These are phyloP conservation scores for Pulveroboletus sp. DNA, from an alignment of 768 basidiomycete species.

Conservation along the genomic window DNA sequence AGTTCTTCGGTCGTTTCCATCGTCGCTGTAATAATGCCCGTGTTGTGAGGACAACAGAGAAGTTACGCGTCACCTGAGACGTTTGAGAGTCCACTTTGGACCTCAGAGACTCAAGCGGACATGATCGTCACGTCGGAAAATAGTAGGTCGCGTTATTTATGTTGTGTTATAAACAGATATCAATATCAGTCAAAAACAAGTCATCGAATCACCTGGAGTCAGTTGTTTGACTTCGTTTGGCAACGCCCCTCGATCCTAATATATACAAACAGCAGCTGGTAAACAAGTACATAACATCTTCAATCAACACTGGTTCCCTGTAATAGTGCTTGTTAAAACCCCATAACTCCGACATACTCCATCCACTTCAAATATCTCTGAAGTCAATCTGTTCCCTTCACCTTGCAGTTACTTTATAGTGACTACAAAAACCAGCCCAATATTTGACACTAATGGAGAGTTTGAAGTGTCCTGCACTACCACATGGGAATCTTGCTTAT, in stretches of 20 bases:
- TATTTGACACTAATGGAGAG: no score
- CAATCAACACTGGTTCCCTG: no score
- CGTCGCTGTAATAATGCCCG: conserved; percentile 10
- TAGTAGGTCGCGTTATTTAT: background rate
- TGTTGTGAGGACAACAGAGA: conserved; percentile 19
- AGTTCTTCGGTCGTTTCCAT: conserved; percentile 76
- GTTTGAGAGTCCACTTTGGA: conserved; percentile 55
- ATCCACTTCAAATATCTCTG: no score
- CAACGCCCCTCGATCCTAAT: conserved; percentile 14
- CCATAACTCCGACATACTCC: no score
- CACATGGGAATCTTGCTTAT: no score
- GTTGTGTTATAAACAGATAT: conserved; percentile 7
- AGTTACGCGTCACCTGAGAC: conserved; percentile 46
- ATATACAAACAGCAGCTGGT: conserved; percentile 17
- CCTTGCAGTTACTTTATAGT: no score
- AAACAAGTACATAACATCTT: no score
- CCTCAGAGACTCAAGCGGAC: conserved; percentile 75
- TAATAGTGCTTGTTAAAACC: no score
- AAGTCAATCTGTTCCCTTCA: no score
- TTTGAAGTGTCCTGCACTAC: no score
- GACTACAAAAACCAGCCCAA: no score
- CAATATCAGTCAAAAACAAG: background rate
- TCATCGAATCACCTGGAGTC: conserved; percentile 8
- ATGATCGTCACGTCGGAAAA: conserved; percentile 35
- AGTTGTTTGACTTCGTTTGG: conserved; percentile 12